A percentile compares a stretch with the other conserved stretches of the same genome.
phyloP scores from a whole-genome alignment of 2,329 filamentous ascomycete species.

The Incumbomyces lentus region DNA sequence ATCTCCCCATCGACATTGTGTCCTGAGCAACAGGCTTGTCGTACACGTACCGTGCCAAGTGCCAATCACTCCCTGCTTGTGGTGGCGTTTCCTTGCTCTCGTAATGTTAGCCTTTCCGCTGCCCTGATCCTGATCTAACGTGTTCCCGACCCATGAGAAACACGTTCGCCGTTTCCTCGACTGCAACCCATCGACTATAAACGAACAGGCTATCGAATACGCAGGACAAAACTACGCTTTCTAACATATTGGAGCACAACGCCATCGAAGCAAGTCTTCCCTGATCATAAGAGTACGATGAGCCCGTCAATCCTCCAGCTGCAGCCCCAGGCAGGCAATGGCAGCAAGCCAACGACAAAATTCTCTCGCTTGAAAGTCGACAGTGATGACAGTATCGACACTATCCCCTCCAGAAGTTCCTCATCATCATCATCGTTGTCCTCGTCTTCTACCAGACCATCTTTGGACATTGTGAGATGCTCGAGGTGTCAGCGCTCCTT shows the following conservation, averaged over 20 bases:
- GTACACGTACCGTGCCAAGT: too few species aligned
- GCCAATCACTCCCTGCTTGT: too few species aligned
- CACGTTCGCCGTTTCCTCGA: too few species aligned
- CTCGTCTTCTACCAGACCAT: slow-evolving; percentile 14
- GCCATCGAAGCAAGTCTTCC: not conserved
- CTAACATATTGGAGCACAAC: not conserved
- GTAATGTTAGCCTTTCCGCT: too few species aligned
- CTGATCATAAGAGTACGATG: not conserved
- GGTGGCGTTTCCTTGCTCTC: too few species aligned
- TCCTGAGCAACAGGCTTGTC: too few species aligned
- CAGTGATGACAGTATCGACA: slow-evolving; percentile 18
- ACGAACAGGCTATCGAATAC: too few species aligned
- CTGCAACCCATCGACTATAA: not conserved
- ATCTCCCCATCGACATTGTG: too few species aligned
- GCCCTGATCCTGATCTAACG: too few species aligned
- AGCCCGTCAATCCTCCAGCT: slow-evolving; percentile 17
- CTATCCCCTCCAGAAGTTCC: not conserved
- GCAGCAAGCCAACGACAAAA: slow-evolving; percentile 7
- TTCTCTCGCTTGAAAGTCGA: slow-evolving; percentile 8
- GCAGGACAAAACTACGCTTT: too few species aligned
- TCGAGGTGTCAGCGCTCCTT: slow-evolving; percentile 39
- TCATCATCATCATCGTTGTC: slow-evolving; percentile 11
- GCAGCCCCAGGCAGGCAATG: slow-evolving; percentile 12
- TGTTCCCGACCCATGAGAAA: too few species aligned
- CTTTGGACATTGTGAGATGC: slow-evolving; percentile 36